Evolutionary conservation across 2,329 filamentous ascomycete genomes (phyloP).

Genomic region (Colletotrichum lini): DNA sequence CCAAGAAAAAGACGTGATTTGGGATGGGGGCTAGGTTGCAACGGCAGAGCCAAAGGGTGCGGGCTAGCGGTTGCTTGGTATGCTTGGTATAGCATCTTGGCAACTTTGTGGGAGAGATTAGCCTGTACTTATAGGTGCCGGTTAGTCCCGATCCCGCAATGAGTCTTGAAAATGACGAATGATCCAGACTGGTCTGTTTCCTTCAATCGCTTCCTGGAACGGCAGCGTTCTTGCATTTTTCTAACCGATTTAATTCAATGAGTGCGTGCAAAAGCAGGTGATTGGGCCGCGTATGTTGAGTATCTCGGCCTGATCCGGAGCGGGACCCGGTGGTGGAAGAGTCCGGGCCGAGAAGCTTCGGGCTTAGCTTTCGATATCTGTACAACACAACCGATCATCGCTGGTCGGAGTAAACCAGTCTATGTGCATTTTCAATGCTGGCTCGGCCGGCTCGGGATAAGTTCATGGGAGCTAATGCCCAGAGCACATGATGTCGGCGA

Average conservation of each 20-base stretch:
- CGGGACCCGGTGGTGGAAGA: no score
- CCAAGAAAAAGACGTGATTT: conserved; percentile 39
- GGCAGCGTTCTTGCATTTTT: neutral
- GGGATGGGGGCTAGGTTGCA: neutral
- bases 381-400: neutral
- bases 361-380: neutral
- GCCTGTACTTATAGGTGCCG: neutral
- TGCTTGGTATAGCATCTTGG: conserved; percentile 34
- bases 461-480: no score
- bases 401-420: neutral
- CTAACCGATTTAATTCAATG: fast-evolving
- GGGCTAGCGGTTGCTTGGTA: conserved; percentile 29
- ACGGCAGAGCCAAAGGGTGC: neutral
- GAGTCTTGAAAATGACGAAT: neutral
- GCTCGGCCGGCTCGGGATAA: no score
- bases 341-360: neutral
- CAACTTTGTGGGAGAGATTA: conserved; percentile 11
- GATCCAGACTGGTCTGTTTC: neutral
- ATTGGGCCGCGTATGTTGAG: neutral
- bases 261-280: neutral
- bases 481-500: no score
- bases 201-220: neutral
- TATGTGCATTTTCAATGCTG: no score
- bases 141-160: conserved; percentile 2
- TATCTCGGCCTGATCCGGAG: neutral